Base-by-base conservation (phyloP, 352 stramenopile species). In the Peronosclerospora sorghi region DNA sequence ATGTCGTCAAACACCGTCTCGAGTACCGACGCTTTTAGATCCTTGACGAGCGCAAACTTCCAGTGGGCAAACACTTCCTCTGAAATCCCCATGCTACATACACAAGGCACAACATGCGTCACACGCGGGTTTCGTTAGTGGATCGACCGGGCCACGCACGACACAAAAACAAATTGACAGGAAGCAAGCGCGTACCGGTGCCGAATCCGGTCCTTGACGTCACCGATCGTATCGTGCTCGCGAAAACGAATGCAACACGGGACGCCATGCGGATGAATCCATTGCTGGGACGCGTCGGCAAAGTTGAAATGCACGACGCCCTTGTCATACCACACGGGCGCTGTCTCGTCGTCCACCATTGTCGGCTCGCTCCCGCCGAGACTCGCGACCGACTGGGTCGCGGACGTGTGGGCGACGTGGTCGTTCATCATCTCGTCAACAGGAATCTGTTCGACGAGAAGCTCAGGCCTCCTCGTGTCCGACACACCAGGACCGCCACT, bases 301-400 rank as follows among this genome's bases (percentile, higher is more conserved):
- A 83, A 89, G 47, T 68, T 75, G 34, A 89, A 92, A 45, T 92
- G 79, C 41, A 78, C 61, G 4, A 88, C 73, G 15, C 72, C 70
- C 23, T 83, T 65, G 30, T 64, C 53, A 30, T 85, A 69, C 32
- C 58, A 67, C 56, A 40, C 1, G 24, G 48, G 41, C 20, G 41
- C 52, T 4, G 54, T 34, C 0, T 51, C 58, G 10, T 67, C 52
- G 5, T 61, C 37, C 7, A 36, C 28, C 21, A 34, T n/a, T 36
- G 10, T 13, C 14, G n/a, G 43, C 36, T 13, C 44, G 29, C 13
- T 32, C 8, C 1, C 24, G 5, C 4, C 15, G 14, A 6, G 27
- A 9, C 24, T 32, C 42, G 2, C 15, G 17, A 26, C 10, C 20
- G 12, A n/a, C n/a, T n/a, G n/a, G 37, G 34, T 17, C 24, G 41